Conservation (phyloP, 2,329 filamentous ascomycete species). For the Zymoseptoria pseudotritici region DNA sequence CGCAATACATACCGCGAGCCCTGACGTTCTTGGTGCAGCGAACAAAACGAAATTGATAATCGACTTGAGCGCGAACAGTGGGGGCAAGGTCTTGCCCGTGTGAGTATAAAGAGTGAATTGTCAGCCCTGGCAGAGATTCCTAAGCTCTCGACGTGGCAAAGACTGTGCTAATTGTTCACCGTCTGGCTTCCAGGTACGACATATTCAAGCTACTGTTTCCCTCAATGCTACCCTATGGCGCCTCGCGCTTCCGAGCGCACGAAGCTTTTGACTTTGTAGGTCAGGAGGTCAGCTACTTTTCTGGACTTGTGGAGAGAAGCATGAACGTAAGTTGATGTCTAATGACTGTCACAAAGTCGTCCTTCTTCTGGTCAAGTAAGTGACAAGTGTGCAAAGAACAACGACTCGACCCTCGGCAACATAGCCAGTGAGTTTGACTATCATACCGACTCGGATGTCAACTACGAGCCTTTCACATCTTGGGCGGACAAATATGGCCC, state of each 20-base stretch:
- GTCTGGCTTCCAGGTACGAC: conserved; percentile 38
- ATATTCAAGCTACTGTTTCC: conserved; percentile 54
- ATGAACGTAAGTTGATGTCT: conserved; percentile 7
- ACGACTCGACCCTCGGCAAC: conserved; percentile 36
- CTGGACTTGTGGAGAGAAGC: conserved; percentile 27
- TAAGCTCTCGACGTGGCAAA: conserved; percentile 15
- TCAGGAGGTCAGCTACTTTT: conserved; percentile 32
- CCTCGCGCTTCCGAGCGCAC: conserved; percentile 45
- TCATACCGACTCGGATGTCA: conserved; percentile 39
- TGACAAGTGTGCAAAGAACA: conserved; percentile 10
- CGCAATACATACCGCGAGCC: neutral
- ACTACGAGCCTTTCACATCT: conserved; percentile 42
- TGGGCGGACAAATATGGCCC: conserved; percentile 44
- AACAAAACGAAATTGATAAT: conserved; percentile 55
- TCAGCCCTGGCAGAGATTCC: no score
- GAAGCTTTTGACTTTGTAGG: conserved; percentile 42
- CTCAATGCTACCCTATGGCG: conserved; percentile 42
- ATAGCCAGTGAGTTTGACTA: conserved; percentile 42
- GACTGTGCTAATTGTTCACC: neutral
- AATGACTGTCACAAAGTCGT: conserved; percentile 14
- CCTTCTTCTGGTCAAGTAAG: conserved; percentile 24
- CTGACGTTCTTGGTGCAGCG: conserved; percentile 16
- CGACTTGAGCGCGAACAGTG: conserved; percentile 52
- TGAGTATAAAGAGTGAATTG: no score
- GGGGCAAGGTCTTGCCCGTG: conserved; percentile 51